These are phyloP conservation scores for Arachis monticola DNA, from an alignment of 331 rosid genomes.

Conservation along the genomic window DNA sequence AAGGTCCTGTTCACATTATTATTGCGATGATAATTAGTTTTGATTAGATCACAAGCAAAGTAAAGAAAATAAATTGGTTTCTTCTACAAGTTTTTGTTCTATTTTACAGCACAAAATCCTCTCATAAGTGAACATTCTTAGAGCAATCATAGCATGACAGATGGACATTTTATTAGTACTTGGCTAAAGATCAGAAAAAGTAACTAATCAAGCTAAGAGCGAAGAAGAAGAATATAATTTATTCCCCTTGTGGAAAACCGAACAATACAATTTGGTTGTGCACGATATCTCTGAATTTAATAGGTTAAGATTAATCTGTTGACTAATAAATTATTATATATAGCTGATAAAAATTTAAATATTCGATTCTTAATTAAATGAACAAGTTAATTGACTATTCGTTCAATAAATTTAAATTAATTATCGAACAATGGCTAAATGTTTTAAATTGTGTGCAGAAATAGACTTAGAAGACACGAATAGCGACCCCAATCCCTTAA, in stretches of 20 bases:
- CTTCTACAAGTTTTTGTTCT: conserved; percentile 28
- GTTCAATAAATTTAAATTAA: no score
- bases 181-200: background rate
- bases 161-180: conserved; percentile 2
- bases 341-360: no score
- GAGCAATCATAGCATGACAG: conserved; percentile 40
- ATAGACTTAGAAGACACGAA: no score
- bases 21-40: conserved; percentile 24
- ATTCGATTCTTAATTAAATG: no score
- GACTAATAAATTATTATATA: no score
- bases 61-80: conserved; percentile 28
- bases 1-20: conserved; percentile 35
- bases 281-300: no score
- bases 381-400: no score
- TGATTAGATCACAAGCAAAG: conserved; percentile 47
- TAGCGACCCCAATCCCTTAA: no score
- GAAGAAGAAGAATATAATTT: no score
- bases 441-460: background rate
- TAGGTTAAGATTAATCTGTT: no score
- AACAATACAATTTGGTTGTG: no score
- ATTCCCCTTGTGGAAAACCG: no score
- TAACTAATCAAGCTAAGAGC: background rate
- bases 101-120: background rate
- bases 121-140: conserved; percentile 2
- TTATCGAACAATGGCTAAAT: background rate